phyloP scores from a whole-genome alignment of 345 rosid species.

The Eucalyptus brandiana region DNA sequence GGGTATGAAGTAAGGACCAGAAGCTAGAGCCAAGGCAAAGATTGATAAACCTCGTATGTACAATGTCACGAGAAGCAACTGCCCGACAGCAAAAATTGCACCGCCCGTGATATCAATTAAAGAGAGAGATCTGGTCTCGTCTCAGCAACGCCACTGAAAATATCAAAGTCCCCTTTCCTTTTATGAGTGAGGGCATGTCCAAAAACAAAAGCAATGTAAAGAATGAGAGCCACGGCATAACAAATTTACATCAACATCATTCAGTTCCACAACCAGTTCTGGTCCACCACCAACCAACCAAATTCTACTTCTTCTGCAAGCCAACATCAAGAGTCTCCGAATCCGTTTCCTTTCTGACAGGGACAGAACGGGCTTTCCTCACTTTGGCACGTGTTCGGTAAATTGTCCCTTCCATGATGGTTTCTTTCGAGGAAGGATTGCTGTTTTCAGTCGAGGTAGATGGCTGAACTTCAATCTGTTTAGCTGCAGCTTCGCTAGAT shows the following conservation, averaged over 20 bases:
- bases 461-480: conserved; percentile 29
- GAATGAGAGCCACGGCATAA: conserved; percentile 6
- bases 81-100: background rate
- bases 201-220: conserved; percentile 35
- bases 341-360: conserved; percentile 9
- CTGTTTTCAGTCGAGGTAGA: conserved; percentile 16
- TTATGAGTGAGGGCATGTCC: background rate
- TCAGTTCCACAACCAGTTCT: conserved; percentile 3
- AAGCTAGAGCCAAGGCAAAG: background rate
- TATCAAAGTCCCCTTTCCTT: background rate
- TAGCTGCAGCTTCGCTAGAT: conserved; percentile 25
- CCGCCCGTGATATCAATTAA: background rate
- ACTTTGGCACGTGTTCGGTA: conserved; percentile 21
- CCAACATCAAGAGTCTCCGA: background rate
- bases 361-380: conserved; percentile 40
- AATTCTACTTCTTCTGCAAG: conserved; percentile 5
- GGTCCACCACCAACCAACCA: conserved; percentile 14
- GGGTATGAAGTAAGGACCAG: background rate
- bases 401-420: conserved; percentile 34
- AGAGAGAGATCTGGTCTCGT: background rate
- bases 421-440: conserved; percentile 40
- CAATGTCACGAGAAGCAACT: background rate
- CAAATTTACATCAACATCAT: conserved; percentile 29
- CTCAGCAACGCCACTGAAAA: background rate
- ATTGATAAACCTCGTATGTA: background rate